Evolutionary conservation across 768 basidiomycete species (phyloP).

Genomic region (Boletus bicolor): DNA sequence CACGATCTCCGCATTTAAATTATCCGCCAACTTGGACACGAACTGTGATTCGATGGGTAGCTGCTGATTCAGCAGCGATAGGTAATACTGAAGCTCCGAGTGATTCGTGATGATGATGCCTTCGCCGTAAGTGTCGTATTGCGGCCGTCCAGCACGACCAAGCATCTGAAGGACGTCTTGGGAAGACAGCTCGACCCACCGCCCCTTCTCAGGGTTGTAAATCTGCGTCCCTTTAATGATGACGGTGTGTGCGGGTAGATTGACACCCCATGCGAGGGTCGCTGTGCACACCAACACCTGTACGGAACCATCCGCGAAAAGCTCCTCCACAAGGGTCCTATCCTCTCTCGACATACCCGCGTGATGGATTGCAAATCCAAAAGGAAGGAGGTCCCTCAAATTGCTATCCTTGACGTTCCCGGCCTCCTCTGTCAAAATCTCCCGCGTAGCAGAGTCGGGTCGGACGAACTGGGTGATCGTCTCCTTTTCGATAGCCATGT

Average conservation of each 20-base stretch:
- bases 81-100: conserved; percentile 93
- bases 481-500: conserved; percentile 95
- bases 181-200: conserved; percentile 92
- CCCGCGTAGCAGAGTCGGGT: conserved; percentile 86
- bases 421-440: conserved; percentile 84
- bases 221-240: conserved; percentile 99
- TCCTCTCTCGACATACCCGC: conserved; percentile 95
- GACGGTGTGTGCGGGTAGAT: conserved; percentile 94
- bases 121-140: conserved; percentile 96
- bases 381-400: conserved; percentile 86
- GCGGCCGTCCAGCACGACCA: conserved; percentile 94
- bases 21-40: conserved; percentile 88
- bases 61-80: conserved; percentile 94
- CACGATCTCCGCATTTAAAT: conserved; percentile 96
- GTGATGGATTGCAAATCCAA: conserved; percentile 97
- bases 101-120: conserved; percentile 99
- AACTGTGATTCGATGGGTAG: conserved; percentile 97
- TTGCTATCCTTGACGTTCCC: conserved; percentile 79
- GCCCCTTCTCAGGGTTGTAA: conserved; percentile 97
- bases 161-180: conserved; percentile 99
- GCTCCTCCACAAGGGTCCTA: conserved; percentile 86
- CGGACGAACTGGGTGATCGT: conserved; percentile 95
- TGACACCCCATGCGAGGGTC: conserved; percentile 99
- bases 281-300: conserved; percentile 97
- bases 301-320: conserved; percentile 88